These are phyloP conservation scores for Hymenochaete sp. DNA, from an alignment of 1,284 basidiomycete genomes.

Conservation along the genomic window DNA sequence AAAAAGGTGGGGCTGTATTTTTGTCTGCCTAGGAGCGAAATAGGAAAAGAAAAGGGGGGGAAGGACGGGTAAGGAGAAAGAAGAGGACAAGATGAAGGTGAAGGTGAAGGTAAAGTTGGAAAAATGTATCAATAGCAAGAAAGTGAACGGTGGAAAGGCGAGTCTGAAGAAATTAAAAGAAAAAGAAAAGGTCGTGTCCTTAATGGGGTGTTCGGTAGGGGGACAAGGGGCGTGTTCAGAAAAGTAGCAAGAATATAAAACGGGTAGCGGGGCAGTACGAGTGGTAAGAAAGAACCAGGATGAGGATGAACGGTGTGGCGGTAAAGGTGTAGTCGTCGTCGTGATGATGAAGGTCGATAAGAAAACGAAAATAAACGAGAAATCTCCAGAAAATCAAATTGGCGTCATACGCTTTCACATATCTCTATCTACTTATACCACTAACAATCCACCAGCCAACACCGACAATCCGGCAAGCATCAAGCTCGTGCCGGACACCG, in stretches of 20 bases:
- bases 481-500: conserved; percentile 7
- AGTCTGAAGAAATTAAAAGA: too few species aligned
- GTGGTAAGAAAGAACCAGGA: neutral
- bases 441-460: conserved; percentile 13
- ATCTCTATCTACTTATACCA: conserved; percentile 5
- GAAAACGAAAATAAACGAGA: neutral
- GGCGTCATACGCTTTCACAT: neutral
- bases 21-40: too few species aligned
- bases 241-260: neutral
- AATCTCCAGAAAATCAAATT: neutral
- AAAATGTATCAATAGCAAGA: neutral
- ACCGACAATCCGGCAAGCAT: conserved; percentile 14
- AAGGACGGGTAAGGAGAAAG: too few species aligned
- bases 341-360: neutral
- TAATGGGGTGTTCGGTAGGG: conserved; percentile 1
- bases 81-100: neutral
- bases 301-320: neutral
- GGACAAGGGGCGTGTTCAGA: too few species aligned
- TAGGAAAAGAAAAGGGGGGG: too few species aligned
- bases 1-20: too few species aligned
- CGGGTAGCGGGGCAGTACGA: neutral
- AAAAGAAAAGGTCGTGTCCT: too few species aligned
- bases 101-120: neutral
- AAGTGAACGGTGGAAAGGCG: too few species aligned
- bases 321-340: neutral